Evolutionary conservation across 2,329 filamentous ascomycete species (phyloP).

Genomic region (Alternaria postmessia): DNA sequence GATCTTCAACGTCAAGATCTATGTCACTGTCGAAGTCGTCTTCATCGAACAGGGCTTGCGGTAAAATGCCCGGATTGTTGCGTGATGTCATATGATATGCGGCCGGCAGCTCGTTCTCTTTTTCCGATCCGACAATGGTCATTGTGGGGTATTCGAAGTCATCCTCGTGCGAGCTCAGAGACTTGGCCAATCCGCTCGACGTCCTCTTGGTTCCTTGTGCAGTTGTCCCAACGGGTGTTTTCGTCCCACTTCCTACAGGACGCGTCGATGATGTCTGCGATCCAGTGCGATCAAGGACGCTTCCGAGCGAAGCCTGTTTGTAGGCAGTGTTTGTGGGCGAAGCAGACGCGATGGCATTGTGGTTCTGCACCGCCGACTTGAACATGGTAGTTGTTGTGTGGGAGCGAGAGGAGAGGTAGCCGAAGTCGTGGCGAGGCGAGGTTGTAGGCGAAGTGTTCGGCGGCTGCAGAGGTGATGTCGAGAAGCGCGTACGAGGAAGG

Average conservation of each 20-base stretch:
- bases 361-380: slow-evolving; percentile 51
- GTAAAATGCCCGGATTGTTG: slow-evolving; percentile 31
- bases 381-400: slow-evolving; percentile 47
- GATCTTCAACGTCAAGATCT: slow-evolving; percentile 74
- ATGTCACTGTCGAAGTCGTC: slow-evolving; percentile 89
- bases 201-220: slow-evolving; percentile 55
- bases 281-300: slow-evolving; percentile 51
- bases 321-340: slow-evolving; percentile 33
- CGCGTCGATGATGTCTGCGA: slow-evolving; percentile 39
- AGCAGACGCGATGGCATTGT: slow-evolving; percentile 44
- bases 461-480: slow-evolving; percentile 16
- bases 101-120: slow-evolving; percentile 33
- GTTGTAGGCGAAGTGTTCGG: background rate
- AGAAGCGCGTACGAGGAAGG: slow-evolving; percentile 23
- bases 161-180: slow-evolving; percentile 48
- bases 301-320: slow-evolving; percentile 47
- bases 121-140: slow-evolving; percentile 36
- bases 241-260: slow-evolving; percentile 47
- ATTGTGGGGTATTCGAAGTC: slow-evolving; percentile 40
- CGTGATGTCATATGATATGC: slow-evolving; percentile 23
- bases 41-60: slow-evolving; percentile 65
- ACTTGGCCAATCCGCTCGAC: slow-evolving; percentile 57
- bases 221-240: slow-evolving; percentile 24
- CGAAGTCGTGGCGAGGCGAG: slow-evolving; percentile 19
- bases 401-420: slow-evolving; percentile 27